Evolutionary conservation across 768 basidiomycete genomes (phyloP).

Genomic region (Clathrus columnatus): DNA sequence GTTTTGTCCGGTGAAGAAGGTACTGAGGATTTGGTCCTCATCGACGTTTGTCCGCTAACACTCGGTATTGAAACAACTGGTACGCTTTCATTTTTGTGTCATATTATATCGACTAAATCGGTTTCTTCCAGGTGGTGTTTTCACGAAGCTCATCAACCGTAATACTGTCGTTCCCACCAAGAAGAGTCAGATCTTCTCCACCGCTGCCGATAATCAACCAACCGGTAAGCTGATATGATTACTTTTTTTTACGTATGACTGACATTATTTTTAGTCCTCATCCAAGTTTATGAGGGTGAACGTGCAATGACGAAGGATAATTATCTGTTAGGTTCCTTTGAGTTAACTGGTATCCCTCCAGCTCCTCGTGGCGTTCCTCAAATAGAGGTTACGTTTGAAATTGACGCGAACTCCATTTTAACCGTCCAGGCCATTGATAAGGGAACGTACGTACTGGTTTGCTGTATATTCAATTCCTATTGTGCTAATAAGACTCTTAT

Average conservation of each 20-base stretch:
- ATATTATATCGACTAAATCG: slow-evolving; percentile 23
- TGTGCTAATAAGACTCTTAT: neutral
- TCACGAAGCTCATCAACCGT: slow-evolving; percentile 43
- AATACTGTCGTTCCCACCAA: slow-evolving; percentile 46
- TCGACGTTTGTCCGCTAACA: slow-evolving; percentile 41
- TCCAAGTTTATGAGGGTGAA: slow-evolving; percentile 45
- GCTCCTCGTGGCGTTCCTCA: slow-evolving; percentile 42
- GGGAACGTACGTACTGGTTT: slow-evolving; percentile 58
- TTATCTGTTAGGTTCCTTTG: slow-evolving; percentile 44
- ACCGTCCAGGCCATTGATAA: slow-evolving; percentile 49
- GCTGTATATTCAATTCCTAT: neutral
- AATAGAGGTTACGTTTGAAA: slow-evolving; percentile 44
- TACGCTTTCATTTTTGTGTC: slow-evolving; percentile 16
- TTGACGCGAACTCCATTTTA: slow-evolving; percentile 41
- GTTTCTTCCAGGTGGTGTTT: slow-evolving; percentile 26
- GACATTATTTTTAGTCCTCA: slow-evolving; percentile 26
- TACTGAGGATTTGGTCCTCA: slow-evolving; percentile 35
- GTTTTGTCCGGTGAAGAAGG: slow-evolving; percentile 40
- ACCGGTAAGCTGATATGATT: neutral
- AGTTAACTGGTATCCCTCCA: slow-evolving; percentile 38
- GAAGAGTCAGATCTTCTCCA: slow-evolving; percentile 33
- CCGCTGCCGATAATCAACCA: slow-evolving; percentile 29
- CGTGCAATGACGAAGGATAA: slow-evolving; percentile 44
- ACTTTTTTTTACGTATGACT: neutral
- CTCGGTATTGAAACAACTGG: slow-evolving; percentile 45